Evolutionary conservation across 352 stramenopile genomes (phyloP), one percentile per base, ranked within the genome.

Genomic region (Phytophthora citricola): DNA sequence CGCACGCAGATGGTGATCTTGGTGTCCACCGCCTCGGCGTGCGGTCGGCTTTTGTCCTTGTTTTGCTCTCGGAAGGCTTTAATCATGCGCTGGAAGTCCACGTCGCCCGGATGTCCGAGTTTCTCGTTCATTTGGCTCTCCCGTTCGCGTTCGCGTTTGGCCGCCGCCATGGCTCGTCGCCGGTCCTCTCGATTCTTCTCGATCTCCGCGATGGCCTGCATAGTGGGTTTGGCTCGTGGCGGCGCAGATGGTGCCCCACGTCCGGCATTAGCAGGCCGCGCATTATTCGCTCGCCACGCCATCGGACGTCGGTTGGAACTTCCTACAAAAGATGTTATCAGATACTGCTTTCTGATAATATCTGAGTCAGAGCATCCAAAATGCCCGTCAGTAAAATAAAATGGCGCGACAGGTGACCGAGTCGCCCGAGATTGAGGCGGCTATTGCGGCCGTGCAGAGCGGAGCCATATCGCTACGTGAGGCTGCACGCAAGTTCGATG

Each of bases 1-100:
- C 97, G 88, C 40, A 99, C 94, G 48, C 98, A 96, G 17, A 99
- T 98, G 27, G 92, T 93, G 72, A 99, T 99, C 69, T 97, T 95
- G 14, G 76, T 91, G 44, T 95, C 84, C 4, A 73, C 83, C 3
- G 77, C 66, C 9, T 70, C 55, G 0, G 71, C 66, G 41, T 94
- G 86, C 3, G 68, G 52, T 29, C 75, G 58, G 10, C 61, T 75
- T 56, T 91, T 87, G 50, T 89, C 76, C 38, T 67, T 58, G 49
- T 93, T 91, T 55, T 93, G 81, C 58, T 95, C 87, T 4, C 89
- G 81, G 50, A 95, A 97, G 49, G 75, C 69, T 43, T 87, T 84
- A 59, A 97, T 97, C 90, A 97, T 96, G 60, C 90, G 85, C 71
- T 97, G 90, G 62, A 97, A 97, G 73, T 97, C 90, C 44, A 97